Percentiles rank a stretch among this genome's conserved stretches.
These are phyloP conservation scores for Diutina scorzettiae DNA, from an alignment of 1,139 yeast genomes.

Conservation along the genomic window DNA sequence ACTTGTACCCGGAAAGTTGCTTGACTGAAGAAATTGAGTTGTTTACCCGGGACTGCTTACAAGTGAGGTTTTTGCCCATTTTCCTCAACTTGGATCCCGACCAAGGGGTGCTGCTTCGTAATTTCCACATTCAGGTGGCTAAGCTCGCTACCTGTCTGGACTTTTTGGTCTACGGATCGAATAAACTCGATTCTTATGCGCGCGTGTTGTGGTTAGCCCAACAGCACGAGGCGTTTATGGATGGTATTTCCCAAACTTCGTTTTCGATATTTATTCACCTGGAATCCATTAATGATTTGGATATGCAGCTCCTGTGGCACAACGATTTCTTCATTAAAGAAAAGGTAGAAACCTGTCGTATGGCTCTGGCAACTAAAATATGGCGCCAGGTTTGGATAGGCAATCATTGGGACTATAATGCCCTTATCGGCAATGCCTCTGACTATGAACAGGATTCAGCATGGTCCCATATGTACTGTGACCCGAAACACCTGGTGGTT, in stretches of 20 bases:
- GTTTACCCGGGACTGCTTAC: constrained; percentile 31
- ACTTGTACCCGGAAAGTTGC: constrained; percentile 6
- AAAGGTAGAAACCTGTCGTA: constrained; percentile 64
- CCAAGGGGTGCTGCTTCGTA: constrained; percentile 57
- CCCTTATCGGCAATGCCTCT: neutral
- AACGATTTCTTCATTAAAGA: constrained; percentile 63
- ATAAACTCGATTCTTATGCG: constrained; percentile 30
- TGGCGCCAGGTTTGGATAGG: constrained; percentile 64
- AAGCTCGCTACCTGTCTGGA: constrained; percentile 61
- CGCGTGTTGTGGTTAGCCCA: constrained; percentile 48
- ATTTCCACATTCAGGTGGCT: constrained; percentile 67
- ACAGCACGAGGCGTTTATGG: constrained; percentile 8
- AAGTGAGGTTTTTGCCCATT: constrained; percentile 34
- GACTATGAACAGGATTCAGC: neutral
- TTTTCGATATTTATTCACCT: neutral
- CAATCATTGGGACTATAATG: constrained; percentile 42
- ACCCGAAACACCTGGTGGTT: constrained; percentile 1
- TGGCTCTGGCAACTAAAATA: constrained; percentile 69
- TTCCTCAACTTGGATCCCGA: constrained; percentile 53
- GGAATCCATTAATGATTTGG: neutral
- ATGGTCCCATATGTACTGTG: constrained; percentile 6
- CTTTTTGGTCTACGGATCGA: constrained; percentile 42
- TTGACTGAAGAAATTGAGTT: constrained; percentile 12
- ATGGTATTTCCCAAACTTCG: neutral
- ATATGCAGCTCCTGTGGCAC: constrained; percentile 38